Conservation (phyloP, 2,329 filamentous ascomycete genomes). For the Phaeosphaeriaceae sp. region DNA sequence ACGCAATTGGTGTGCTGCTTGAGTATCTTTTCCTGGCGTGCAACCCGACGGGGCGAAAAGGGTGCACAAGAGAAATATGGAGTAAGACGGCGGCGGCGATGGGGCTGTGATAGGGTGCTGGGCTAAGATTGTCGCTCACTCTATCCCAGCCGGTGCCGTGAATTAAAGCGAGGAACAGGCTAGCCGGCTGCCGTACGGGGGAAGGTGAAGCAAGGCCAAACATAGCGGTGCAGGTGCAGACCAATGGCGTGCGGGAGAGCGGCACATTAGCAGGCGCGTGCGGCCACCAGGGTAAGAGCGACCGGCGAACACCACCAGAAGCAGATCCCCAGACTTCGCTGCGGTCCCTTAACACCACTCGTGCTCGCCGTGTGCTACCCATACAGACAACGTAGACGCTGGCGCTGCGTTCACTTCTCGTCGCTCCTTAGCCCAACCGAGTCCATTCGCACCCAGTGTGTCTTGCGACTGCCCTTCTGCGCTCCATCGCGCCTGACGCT, state of each 20-base stretch:
- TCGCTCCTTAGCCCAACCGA: constrained; percentile 24
- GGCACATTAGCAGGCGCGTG: constrained; percentile 23
- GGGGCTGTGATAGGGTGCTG: constrained; percentile 6
- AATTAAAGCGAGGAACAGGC: constrained; percentile 25
- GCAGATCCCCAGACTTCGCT: constrained; percentile 5
- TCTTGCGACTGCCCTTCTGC: constrained; percentile 20
- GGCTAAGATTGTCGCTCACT: constrained; percentile 18
- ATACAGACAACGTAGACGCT: constrained; percentile 35
- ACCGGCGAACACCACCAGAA: not conserved
- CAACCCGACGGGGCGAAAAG: not conserved
- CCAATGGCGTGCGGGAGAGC: constrained; percentile 22
- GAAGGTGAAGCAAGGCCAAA: constrained; percentile 28
- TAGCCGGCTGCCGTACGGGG: constrained; percentile 30
- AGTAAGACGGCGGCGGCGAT: not conserved
- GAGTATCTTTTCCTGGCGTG: not conserved
- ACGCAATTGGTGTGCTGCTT: constrained; percentile 6
- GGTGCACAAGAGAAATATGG: not conserved
- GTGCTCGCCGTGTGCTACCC: constrained; percentile 20
- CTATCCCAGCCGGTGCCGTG: constrained; percentile 21
- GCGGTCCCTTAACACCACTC: constrained; percentile 34
- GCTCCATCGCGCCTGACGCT: constrained; percentile 33
- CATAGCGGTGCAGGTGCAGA: not conserved
- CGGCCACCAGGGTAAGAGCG: constrained; percentile 3
- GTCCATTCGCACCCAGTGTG: constrained; percentile 16
- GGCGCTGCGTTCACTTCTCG: constrained; percentile 27